Base-by-base conservation (phyloP, 805 yeast species). In the Diddensiella transvaalensis region DNA sequence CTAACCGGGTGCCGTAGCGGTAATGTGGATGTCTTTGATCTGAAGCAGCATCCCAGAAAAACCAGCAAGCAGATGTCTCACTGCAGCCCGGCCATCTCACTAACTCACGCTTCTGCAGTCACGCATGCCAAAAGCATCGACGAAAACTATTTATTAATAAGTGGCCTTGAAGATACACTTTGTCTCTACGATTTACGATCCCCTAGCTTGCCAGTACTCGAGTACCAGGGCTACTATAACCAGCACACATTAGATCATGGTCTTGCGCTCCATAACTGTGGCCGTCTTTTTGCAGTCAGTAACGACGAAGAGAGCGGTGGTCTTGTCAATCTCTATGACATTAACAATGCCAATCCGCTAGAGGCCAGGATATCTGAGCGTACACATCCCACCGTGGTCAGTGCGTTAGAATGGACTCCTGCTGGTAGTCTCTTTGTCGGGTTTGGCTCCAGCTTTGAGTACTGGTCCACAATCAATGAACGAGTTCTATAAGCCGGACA, bases 151-250 rank as follows among this genome's bases (percentile, higher is more conserved):
- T 30, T 59, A 22, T 33, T 58, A 8, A 51, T 52, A 21, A 50
- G 58, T 24, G 64, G 64, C 1, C 47, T 60, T 3, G 53, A 48
- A 11, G 57, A 57, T 24, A 44, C 53, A 3, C 51, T 59, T 13
- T 24, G 52, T 13, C 36, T 52, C 13, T 53, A 49, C 44, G 54
- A 52, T 40, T 18, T 44, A 2, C 43, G 56, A 13, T 29, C 3
- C 22, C 10, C 42, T 19, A 15, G 36, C 15, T 32, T 13, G 32
- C 38, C 42, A 3, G 43, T 32, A 6, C 33, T 40, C 5, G 21
- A 21, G 3, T 51, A 43, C 37, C 17, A 42, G 2, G 24, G 44
- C 2, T 52, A 51, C 42, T 30, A 36, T n/a, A 54, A 52, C 26
- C 33, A 30, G 3, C 37, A 29, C 18, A 33, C 41, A 3, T 17